Evolutionary conservation across 257 asterid genomes (phyloP).

Genomic region (Scutellaria barbata): DNA sequence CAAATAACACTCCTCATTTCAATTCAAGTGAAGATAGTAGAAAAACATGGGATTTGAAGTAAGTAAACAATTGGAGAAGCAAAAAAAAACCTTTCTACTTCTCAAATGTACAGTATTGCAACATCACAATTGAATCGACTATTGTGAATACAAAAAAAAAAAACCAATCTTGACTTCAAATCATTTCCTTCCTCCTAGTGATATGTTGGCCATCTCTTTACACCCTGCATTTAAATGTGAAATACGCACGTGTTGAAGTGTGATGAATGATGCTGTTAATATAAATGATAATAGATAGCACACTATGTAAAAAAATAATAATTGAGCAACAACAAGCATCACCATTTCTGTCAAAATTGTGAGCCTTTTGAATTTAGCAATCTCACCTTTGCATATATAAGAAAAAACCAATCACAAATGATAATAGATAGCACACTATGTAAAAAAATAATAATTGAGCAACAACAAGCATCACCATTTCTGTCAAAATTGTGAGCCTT

Average conservation of each 20-base stretch:
- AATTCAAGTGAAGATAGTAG: neutral
- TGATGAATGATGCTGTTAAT: neutral
- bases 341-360: too few relatives aligned
- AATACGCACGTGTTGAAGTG: neutral
- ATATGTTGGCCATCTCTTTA: neutral
- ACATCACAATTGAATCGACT: neutral
- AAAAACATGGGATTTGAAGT: slow-evolving; percentile 1
- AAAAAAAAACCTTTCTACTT: neutral
- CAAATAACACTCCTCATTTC: too few relatives aligned
- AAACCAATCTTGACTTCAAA: slow-evolving; percentile 8
- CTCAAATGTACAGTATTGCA: neutral
- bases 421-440: too few relatives aligned
- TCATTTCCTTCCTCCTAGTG: slow-evolving; percentile 3
- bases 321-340: too few relatives aligned
- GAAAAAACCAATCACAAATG: too few relatives aligned
- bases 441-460: too few relatives aligned
- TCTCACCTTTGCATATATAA: too few relatives aligned
- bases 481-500: too few relatives aligned
- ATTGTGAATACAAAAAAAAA: neutral
- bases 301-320: too few relatives aligned
- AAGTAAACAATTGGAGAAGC: slow-evolving; percentile 4
- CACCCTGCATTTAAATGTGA: slow-evolving; percentile 3
- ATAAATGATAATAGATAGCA: neutral
- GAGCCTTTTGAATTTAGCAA: too few relatives aligned
- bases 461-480: too few relatives aligned